Percentiles rank a stretch among this genome's conserved stretches.
These are phyloP conservation scores for Aspergillus sparsus DNA, from an alignment of 495 filamentous ascomycete genomes.

Conservation along the genomic window DNA sequence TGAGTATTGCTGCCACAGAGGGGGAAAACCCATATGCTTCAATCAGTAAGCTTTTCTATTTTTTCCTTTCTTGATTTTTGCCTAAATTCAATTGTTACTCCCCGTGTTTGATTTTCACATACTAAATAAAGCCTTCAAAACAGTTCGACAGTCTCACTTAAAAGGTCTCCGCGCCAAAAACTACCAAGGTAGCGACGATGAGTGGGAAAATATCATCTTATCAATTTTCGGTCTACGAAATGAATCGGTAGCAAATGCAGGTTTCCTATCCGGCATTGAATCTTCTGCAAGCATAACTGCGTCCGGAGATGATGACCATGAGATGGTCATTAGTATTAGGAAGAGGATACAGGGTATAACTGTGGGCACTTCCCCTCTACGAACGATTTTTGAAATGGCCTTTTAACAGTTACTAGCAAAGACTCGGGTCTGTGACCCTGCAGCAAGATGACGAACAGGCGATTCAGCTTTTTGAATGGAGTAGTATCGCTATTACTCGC, in stretches of 20 bases:
- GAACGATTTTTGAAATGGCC: neutral
- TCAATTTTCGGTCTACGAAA: conserved; percentile 32
- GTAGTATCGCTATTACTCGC: conserved; percentile 51
- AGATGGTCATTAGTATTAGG: conserved; percentile 54
- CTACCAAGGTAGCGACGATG: conserved; percentile 53
- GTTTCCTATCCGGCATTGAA: conserved; percentile 34
- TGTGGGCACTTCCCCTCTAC: conserved; percentile 32
- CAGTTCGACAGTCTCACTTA: conserved; percentile 51
- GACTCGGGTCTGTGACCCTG: conserved; percentile 66
- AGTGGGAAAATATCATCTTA: conserved; percentile 57
- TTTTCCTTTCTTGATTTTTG: neutral
- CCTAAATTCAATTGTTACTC: neutral
- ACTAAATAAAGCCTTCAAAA: neutral
- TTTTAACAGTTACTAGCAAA: conserved; percentile 52
- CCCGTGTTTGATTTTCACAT: neutral
- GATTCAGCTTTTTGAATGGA: conserved; percentile 75
- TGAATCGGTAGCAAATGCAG: conserved; percentile 14
- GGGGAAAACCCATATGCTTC: conserved; percentile 60
- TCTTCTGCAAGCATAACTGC: conserved; percentile 35
- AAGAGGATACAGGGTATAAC: conserved; percentile 60
- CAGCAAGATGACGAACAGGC: conserved; percentile 61
- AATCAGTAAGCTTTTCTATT: conserved; percentile 49
- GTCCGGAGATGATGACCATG: conserved; percentile 33
- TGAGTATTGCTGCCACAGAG: conserved; percentile 70
- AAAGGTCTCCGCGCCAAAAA: conserved; percentile 52